Evolutionary conservation across 2,329 filamentous ascomycete species (phyloP).

Genomic region (Ophiostoma sp.): DNA sequence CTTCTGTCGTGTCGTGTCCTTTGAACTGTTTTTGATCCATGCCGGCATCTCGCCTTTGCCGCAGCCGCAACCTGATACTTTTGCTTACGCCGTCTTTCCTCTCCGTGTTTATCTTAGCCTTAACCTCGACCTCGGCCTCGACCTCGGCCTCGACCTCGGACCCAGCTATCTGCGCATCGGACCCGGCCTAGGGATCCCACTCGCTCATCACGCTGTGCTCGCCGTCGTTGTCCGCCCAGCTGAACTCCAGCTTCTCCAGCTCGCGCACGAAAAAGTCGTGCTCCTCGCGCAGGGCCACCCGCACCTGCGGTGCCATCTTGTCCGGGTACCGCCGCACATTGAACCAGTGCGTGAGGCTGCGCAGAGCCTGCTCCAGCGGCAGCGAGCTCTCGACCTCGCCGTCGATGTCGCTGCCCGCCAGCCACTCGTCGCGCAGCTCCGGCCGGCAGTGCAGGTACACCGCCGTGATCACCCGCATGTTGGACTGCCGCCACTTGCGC

Average conservation of each 20-base stretch:
- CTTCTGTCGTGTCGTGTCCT: background rate
- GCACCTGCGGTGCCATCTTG: conserved; percentile 58
- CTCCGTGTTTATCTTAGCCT: background rate
- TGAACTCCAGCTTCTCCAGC: conserved; percentile 62
- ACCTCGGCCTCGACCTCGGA: background rate
- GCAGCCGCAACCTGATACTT: background rate
- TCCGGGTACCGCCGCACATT: conserved; percentile 79
- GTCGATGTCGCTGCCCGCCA: conserved; percentile 84
- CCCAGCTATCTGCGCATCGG: background rate
- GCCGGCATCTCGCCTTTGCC: background rate
- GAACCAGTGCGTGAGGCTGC: conserved; percentile 90
- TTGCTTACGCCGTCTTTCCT: background rate
- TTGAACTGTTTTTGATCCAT: background rate
- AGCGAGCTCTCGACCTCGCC: conserved; percentile 89
- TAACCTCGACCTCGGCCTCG: background rate
- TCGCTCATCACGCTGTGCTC: conserved; percentile 31
- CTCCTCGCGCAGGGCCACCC: conserved; percentile 61
- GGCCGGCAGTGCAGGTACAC: conserved; percentile 92
- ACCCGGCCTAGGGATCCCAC: conserved; percentile 23
- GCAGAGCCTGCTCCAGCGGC: conserved; percentile 82
- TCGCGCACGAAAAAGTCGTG: conserved; percentile 75
- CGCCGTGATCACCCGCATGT: conserved; percentile 98
- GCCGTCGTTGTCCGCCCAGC: conserved; percentile 35
- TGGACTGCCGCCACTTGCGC: conserved; percentile 93
- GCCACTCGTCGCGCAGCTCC: conserved; percentile 91